phyloP scores from a whole-genome alignment of 257 asterid species.

The Solanum medicagineum region DNA sequence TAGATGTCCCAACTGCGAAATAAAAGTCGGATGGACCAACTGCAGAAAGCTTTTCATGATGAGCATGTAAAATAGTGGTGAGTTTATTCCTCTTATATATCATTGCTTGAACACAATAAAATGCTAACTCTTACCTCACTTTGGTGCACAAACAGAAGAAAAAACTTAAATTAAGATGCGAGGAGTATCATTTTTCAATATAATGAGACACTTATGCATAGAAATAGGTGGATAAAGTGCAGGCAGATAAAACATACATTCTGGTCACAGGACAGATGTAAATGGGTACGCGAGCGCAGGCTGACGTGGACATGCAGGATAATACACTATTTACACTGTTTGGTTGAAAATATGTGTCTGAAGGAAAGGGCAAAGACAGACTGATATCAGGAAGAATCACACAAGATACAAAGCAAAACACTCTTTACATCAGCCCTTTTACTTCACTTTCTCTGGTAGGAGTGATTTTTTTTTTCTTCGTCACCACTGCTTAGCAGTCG shows the following conservation, averaged over 20 bases:
- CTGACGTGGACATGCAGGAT: not conserved
- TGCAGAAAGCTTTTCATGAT: constrained; percentile 6
- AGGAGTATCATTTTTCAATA: not conserved
- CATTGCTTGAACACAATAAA: not conserved
- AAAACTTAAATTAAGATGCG: not conserved
- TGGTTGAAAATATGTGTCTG: not conserved
- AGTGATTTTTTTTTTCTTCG: no score
- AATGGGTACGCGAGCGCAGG: not conserved
- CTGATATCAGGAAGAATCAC: not conserved
- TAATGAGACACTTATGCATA: not conserved
- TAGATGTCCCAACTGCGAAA: constrained; percentile 37
- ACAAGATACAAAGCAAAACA: not conserved
- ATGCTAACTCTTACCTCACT: not conserved
- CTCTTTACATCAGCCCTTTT: not conserved
- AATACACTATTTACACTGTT: not conserved
- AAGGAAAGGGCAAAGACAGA: not conserved
- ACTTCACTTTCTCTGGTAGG: not conserved
- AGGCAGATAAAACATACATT: not conserved
- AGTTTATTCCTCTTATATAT: not conserved
- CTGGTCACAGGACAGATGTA: not conserved
- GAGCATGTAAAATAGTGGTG: not conserved
- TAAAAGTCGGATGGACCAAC: constrained; percentile 42
- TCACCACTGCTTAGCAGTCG: not conserved
- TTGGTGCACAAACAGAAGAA: not conserved
- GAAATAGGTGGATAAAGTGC: not conserved